Evolutionary conservation across 139 green algal species (phyloP).

Genomic region (Nannochloris sp.): DNA sequence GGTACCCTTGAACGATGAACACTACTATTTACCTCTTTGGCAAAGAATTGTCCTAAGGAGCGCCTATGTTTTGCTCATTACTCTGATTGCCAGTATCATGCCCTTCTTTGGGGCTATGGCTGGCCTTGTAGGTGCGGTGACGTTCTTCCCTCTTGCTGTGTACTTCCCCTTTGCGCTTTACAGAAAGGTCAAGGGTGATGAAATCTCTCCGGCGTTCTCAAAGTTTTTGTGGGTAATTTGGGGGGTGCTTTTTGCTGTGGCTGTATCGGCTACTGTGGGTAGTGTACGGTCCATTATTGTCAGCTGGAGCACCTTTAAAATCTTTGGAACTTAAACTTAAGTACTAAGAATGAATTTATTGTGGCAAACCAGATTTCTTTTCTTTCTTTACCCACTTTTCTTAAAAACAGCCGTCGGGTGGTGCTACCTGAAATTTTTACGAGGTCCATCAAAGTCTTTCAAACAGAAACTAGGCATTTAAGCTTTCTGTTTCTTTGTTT

Average conservation of each 20-base stretch:
- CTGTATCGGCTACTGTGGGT: not conserved
- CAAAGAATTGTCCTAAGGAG: not conserved
- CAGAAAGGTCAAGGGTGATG: not conserved
- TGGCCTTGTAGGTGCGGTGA: constrained; percentile 16
- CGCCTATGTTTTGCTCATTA: constrained; percentile 12
- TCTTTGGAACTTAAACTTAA: not conserved
- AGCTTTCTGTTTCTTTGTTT: not conserved
- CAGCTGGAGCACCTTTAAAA: not conserved
- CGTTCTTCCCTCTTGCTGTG: constrained; percentile 26
- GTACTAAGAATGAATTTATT: too few species aligned
- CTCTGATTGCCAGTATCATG: constrained; percentile 20
- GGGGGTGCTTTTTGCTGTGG: not conserved
- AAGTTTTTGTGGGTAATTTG: not conserved
- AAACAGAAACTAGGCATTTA: not conserved
- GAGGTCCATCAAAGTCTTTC: not conserved
- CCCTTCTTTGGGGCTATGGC: constrained; percentile 28
- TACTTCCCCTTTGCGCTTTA: constrained; percentile 13
- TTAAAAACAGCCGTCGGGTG: not conserved
- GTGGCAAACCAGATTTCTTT: too few species aligned
- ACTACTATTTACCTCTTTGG: not conserved
- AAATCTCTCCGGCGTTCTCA: not conserved
- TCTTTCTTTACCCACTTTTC: too few species aligned
- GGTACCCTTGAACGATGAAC: constrained; percentile 12
- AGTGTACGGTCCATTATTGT: not conserved
- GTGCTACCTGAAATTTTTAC: not conserved